These are phyloP conservation scores for Stachybotrys echinatus DNA, from an alignment of 2,329 filamentous ascomycete genomes.

Conservation along the genomic window DNA sequence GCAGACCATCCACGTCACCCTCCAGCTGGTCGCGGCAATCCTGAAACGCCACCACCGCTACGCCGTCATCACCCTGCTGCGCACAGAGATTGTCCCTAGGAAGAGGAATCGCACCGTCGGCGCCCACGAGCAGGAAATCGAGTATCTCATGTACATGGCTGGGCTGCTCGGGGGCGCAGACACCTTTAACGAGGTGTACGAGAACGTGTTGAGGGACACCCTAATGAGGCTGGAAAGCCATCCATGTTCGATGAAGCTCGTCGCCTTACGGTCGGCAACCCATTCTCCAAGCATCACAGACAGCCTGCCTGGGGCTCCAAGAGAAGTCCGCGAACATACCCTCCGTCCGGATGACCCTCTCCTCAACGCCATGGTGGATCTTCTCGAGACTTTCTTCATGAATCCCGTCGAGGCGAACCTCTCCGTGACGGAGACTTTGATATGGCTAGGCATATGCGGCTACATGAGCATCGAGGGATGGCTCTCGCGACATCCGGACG, in stretches of 20 bases:
- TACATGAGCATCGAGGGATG: slow-evolving; percentile 86
- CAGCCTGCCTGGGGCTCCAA: slow-evolving; percentile 54
- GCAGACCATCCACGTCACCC: slow-evolving; percentile 83
- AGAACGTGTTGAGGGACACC: slow-evolving; percentile 66
- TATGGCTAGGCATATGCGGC: slow-evolving; percentile 78
- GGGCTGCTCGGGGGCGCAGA: slow-evolving; percentile 62
- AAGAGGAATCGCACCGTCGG: slow-evolving; percentile 61
- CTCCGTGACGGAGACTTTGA: slow-evolving; percentile 75
- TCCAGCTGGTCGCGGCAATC: slow-evolving; percentile 82
- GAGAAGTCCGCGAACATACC: slow-evolving; percentile 56
- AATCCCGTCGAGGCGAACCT: slow-evolving; percentile 92
- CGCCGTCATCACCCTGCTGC: slow-evolving; percentile 70
- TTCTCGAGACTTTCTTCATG: slow-evolving; percentile 76
- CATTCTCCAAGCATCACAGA: slow-evolving; percentile 50
- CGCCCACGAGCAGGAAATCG: slow-evolving; percentile 69
- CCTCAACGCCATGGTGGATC: slow-evolving; percentile 60
- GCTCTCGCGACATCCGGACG: slow-evolving; percentile 69
- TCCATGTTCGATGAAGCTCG: slow-evolving; percentile 64
- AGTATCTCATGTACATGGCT: slow-evolving; percentile 65
- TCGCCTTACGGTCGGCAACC: slow-evolving; percentile 55
- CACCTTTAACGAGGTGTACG: slow-evolving; percentile 69
- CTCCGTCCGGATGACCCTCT: slow-evolving; percentile 58
- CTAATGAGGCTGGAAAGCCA: slow-evolving; percentile 65
- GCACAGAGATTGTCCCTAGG: slow-evolving; percentile 53
- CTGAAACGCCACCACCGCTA: slow-evolving; percentile 84